These are phyloP conservation scores for Colletotrichum tropicicola DNA, from an alignment of 2,329 filamentous ascomycete species.

Conservation along the genomic window DNA sequence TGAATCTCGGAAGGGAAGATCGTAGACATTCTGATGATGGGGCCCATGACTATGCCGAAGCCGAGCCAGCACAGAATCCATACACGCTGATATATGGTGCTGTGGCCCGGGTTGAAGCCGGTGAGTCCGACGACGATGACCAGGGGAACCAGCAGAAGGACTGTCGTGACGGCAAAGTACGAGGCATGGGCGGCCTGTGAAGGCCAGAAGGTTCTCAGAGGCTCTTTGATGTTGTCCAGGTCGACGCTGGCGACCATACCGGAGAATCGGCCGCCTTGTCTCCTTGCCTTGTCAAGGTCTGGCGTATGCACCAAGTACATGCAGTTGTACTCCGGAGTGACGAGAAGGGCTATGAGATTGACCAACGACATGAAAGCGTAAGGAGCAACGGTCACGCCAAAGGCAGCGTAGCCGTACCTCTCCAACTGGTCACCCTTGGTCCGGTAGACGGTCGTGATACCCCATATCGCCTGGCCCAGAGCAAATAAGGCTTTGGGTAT, in stretches of 20 bases:
- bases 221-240: constrained; percentile 17
- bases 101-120: constrained; percentile 8
- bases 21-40: constrained; percentile 1
- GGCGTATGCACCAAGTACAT: constrained; percentile 36
- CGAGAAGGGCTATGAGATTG: constrained; percentile 36
- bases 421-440: constrained; percentile 36
- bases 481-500: constrained; percentile 30
- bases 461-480: constrained; percentile 34
- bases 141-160: not conserved
- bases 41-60: constrained; percentile 19
- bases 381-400: constrained; percentile 39
- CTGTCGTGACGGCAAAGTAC: constrained; percentile 15
- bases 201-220: constrained; percentile 20
- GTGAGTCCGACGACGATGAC: constrained; percentile 14
- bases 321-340: constrained; percentile 38
- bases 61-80: constrained; percentile 18
- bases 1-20: constrained; percentile 20
- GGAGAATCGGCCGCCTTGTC: constrained; percentile 15
- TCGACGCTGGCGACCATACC: constrained; percentile 25
- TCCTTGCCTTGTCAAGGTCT: constrained; percentile 23
- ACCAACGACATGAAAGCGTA: constrained; percentile 41
- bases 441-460: constrained; percentile 33
- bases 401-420: constrained; percentile 40
- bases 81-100: constrained; percentile 2
- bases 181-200: constrained; percentile 8